Conservation (phyloP, 345 rosid species). For the Citrus medica region DNA sequence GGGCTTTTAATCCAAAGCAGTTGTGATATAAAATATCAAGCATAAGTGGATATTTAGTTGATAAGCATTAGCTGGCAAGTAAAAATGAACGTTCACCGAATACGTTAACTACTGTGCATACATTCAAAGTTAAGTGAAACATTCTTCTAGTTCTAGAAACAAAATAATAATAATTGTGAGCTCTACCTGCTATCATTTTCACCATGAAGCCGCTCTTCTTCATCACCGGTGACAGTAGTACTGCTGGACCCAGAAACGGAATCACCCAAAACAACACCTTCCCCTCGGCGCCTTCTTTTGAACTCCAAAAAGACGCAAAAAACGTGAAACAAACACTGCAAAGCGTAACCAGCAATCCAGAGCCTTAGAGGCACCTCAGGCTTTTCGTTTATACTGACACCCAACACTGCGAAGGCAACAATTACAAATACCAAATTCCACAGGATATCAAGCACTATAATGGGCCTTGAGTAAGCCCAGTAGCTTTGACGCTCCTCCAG, state of each 20-base stretch:
- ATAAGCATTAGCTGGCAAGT: neutral
- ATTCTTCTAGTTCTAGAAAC: neutral
- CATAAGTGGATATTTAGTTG: neutral
- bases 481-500: conserved; percentile 73
- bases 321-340: conserved; percentile 69
- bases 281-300: conserved; percentile 38
- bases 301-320: conserved; percentile 59
- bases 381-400: conserved; percentile 45
- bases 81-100: too few relatives aligned
- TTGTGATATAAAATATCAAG: neutral
- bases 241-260: conserved; percentile 26
- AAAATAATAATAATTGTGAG: neutral
- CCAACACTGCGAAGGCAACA: conserved; percentile 43
- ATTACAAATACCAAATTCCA: conserved; percentile 67
- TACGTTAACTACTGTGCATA: too few relatives aligned
- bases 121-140: too few relatives aligned
- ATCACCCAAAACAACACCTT: conserved; percentile 11
- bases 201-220: conserved; percentile 20
- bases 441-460: conserved; percentile 58
- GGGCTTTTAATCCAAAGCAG: too few relatives aligned
- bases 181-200: conserved; percentile 47
- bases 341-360: conserved; percentile 63
- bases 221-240: conserved; percentile 32
- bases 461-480: conserved; percentile 79
- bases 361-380: conserved; percentile 67